Percentiles rank a stretch among this genome's conserved stretches.
Conservation (phyloP, 768 basidiomycete genomes). For the Amanita molliuscula region DNA sequence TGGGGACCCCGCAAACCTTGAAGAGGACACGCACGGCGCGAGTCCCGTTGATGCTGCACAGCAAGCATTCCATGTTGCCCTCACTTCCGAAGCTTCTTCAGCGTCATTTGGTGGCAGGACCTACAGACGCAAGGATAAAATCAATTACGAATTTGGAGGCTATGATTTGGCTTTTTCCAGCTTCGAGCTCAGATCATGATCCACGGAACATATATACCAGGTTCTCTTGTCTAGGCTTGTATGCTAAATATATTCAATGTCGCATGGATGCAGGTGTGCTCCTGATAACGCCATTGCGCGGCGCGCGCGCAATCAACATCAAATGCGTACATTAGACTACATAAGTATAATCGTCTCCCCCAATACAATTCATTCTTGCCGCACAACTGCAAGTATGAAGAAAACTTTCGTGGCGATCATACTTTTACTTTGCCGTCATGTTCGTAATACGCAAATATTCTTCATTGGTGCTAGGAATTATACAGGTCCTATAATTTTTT, state of each 20-base stretch:
- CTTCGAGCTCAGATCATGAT: slow-evolving; percentile 40
- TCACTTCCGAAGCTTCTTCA: slow-evolving; percentile 20
- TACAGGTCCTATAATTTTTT: neutral
- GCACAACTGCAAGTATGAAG: too few species aligned
- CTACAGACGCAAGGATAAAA: slow-evolving; percentile 89
- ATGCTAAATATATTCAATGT: neutral
- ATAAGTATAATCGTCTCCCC: too few species aligned
- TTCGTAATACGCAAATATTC: too few species aligned
- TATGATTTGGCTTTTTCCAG: slow-evolving; percentile 88
- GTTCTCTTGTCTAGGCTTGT: too few species aligned
- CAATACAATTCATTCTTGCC: too few species aligned
- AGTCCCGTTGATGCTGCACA: slow-evolving; percentile 63
- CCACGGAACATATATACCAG: neutral
- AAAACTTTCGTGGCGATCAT: too few species aligned
- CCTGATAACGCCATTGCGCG: too few species aligned
- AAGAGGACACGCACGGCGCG: slow-evolving; percentile 32
- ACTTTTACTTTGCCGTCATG: too few species aligned
- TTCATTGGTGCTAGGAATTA: neutral
- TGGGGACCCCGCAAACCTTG: slow-evolving; percentile 32
- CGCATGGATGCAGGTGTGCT: neutral
- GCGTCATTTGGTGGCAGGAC: slow-evolving; percentile 11
- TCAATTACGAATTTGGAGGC: slow-evolving; percentile 94
- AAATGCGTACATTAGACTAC: too few species aligned
- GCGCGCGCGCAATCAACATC: too few species aligned
- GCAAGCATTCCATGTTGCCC: slow-evolving; percentile 60